Percentiles rank a stretch among this genome's conserved stretches.
Evolutionary conservation across 2,329 filamentous ascomycete genomes (phyloP).

Genomic region (Diaporthe longicolla): DNA sequence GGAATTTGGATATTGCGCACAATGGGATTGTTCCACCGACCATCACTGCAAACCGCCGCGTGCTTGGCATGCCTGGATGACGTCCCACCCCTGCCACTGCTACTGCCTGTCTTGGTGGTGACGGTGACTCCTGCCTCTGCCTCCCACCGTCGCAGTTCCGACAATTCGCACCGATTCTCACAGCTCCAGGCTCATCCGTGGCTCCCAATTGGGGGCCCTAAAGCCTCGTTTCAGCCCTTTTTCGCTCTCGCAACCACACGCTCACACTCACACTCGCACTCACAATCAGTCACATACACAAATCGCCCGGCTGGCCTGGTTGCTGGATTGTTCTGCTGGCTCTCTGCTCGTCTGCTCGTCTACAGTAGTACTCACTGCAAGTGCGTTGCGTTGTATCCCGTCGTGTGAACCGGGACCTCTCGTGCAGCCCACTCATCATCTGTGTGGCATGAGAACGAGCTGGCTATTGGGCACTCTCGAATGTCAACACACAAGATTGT

Average conservation of each 20-base stretch:
- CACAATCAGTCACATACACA: background rate
- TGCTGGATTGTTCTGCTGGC: background rate
- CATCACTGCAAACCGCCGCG: background rate
- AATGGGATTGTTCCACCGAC: conserved; percentile 11
- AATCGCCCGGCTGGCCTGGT: conserved; percentile 1
- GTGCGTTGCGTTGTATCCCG: background rate
- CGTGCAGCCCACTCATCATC: background rate
- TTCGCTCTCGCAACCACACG: conserved; percentile 13
- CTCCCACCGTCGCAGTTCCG: conserved; percentile 7
- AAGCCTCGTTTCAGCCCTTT: conserved; percentile 28
- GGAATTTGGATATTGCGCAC: background rate
- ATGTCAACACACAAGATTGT: background rate
- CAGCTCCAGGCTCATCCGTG: background rate
- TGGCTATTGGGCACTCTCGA: background rate
- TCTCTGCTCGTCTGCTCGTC: background rate
- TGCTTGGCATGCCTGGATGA: conserved; percentile 12
- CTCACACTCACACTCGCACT: background rate
- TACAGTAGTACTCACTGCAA: background rate
- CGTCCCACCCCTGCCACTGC: background rate
- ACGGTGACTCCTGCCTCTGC: background rate
- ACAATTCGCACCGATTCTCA: background rate
- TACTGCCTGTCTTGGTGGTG: no score
- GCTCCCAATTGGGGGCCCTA: conserved; percentile 5
- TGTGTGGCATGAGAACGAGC: background rate
- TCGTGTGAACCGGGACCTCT: background rate